phyloP scores from a whole-genome alignment of 2,329 filamentous ascomycete genomes.

The Microsporum audouinii region DNA sequence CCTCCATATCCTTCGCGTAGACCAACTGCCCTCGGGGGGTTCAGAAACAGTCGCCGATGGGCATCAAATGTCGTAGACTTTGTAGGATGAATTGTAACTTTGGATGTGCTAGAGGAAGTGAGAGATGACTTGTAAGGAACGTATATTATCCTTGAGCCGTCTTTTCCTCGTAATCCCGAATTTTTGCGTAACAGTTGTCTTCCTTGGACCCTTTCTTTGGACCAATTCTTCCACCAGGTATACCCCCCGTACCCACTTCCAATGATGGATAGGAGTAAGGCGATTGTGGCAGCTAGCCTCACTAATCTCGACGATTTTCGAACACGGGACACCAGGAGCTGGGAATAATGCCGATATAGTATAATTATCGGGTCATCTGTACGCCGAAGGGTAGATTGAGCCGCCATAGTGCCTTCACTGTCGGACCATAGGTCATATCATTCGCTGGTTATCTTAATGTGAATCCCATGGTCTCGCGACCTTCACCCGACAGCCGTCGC shows the following conservation, averaged over 20 bases:
- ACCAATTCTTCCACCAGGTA: constrained; percentile 60
- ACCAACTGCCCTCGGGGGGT: constrained; percentile 73
- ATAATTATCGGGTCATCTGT: constrained; percentile 53
- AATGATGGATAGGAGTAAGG: constrained; percentile 67
- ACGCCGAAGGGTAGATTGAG: constrained; percentile 69
- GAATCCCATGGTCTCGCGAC: background rate
- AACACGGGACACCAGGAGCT: constrained; percentile 41
- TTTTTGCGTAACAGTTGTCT: constrained; percentile 75
- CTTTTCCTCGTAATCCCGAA: constrained; percentile 85
- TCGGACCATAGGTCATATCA: background rate
- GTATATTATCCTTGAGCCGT: constrained; percentile 88
- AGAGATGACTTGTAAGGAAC: constrained; percentile 62
- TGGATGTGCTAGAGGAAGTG: constrained; percentile 53
- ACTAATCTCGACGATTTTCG: constrained; percentile 57
- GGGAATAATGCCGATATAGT: constrained; percentile 44
- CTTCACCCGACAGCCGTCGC: background rate
- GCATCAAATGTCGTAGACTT: constrained; percentile 94
- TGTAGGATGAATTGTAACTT: constrained; percentile 81
- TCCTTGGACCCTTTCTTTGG: constrained; percentile 71
- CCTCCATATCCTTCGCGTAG: constrained; percentile 52
- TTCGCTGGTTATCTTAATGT: background rate
- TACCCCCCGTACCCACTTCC: constrained; percentile 66
- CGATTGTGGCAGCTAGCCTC: constrained; percentile 63
- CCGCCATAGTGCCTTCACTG: constrained; percentile 52
- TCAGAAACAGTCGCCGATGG: constrained; percentile 82